phyloP scores from a whole-genome alignment of 2,329 filamentous ascomycete genomes.

The Stylonectria norvegica region DNA sequence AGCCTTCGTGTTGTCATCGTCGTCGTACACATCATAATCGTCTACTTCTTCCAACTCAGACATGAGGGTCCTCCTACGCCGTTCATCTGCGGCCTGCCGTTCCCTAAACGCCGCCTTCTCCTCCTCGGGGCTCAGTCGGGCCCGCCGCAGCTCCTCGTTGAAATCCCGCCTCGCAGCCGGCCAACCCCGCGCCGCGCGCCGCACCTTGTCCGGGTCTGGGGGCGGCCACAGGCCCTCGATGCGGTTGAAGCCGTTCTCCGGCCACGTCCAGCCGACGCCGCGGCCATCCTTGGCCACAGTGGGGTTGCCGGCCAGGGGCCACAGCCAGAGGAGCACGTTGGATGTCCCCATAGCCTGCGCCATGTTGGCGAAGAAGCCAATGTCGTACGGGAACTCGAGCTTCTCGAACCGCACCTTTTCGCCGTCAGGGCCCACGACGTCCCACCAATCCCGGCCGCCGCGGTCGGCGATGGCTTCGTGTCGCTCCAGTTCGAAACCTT shows the following conservation, averaged over 20 bases:
- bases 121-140: conserved; percentile 40
- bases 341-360: conserved; percentile 69
- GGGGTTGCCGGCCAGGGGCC: conserved; percentile 59
- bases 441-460: conserved; percentile 45
- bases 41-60: conserved; percentile 53
- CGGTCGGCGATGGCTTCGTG: conserved; percentile 56
- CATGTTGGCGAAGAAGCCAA: conserved; percentile 72
- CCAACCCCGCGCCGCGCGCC: conserved; percentile 39
- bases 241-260: conserved; percentile 76
- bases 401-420: conserved; percentile 50
- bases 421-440: conserved; percentile 33
- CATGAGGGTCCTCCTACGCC: conserved; percentile 40
- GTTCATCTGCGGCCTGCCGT: conserved; percentile 48
- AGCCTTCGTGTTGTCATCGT: conserved; percentile 52
- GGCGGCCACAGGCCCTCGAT: conserved; percentile 60
- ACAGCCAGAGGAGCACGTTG: conserved; percentile 66
- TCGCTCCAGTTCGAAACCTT: conserved; percentile 69
- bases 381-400: conserved; percentile 79
- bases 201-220: conserved; percentile 58
- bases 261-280: conserved; percentile 58
- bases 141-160: conserved; percentile 32
- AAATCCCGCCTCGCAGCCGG: conserved; percentile 38
- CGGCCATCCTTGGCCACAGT: conserved; percentile 35
- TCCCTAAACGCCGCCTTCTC: conserved; percentile 47
- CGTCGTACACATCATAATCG: conserved; percentile 59